Base-by-base conservation (phyloP, 306 rosid genomes). In the Citrullus mucosospermus region DNA sequence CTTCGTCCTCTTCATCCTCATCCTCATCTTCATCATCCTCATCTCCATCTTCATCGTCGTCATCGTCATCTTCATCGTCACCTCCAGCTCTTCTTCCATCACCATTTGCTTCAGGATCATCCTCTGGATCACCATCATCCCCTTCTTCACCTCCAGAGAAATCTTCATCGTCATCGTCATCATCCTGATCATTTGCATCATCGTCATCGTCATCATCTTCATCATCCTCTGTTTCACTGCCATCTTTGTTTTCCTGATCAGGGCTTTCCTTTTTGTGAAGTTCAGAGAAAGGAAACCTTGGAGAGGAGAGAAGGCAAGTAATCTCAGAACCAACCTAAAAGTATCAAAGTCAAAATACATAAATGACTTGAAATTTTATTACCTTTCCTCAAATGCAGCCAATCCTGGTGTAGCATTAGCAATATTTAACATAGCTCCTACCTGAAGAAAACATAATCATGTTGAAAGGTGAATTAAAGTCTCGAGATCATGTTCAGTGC, bases 191-290 rank as follows among this genome's bases (percentile, higher is more conserved):
- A 80, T 85, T 77, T 62, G 79, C 85, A 0, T 85, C 89, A 0
- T 80, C 89, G 2, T 93, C 97, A 1, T 82, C 82, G 7, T 67
- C 54, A 1, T 68, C 85, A 1, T 84, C 87, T 0, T 84, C 85
- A 0, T 93, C 96, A 41, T 91, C 97, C 84, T 93, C 95, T 18
- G 96, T 91, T n/a, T 93, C 98, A 59, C 97, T 90, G 9, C 80
- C 82, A 83, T 93, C 98, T 86, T 88, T 90, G 87, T 91, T 90
- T 80, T 93, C 92, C 46, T 54, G 84, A 63, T 66, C 83, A 13
- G 80, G 75, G 10, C 78, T 63, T 71, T 82, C 75, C 78, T 69
- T 71, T 74, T 63, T 78, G 78, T 41, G 72, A 62, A 86, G 85
- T 79, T 91, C 85, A 32, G 87, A 88, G 2, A 90, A 79, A 75